A percentile compares a stretch with the other conserved stretches of the same genome.
Conservation (phyloP, 768 basidiomycete genomes). For the Mycena polygramma region DNA sequence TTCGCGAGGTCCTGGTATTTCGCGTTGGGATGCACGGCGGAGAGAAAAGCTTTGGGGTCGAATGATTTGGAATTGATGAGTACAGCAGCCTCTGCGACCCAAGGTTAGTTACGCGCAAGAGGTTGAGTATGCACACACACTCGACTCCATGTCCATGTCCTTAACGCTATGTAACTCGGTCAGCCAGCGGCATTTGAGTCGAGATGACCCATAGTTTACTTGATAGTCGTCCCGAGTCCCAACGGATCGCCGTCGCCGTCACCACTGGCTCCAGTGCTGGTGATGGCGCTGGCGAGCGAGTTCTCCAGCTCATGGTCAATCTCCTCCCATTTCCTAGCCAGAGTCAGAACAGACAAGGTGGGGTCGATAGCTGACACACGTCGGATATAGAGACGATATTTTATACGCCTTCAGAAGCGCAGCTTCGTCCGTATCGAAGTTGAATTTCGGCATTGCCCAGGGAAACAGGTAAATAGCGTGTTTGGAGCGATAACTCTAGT, state of each 20-base stretch:
- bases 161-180: constrained; percentile 58
- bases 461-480: not conserved
- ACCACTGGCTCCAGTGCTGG: constrained; percentile 62
- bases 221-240: constrained; percentile 76
- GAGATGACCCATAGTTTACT: constrained; percentile 57
- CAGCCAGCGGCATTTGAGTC: constrained; percentile 24
- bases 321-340: constrained; percentile 86
- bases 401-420: constrained; percentile 90
- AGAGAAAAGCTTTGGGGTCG: constrained; percentile 94
- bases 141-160: constrained; percentile 83
- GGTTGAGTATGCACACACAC: constrained; percentile 57
- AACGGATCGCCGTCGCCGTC: constrained; percentile 83
- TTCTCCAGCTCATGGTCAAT: constrained; percentile 88
- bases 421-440: constrained; percentile 83
- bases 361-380: constrained; percentile 51
- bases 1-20: constrained; percentile 91
- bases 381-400: constrained; percentile 81
- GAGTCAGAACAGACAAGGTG: constrained; percentile 2
- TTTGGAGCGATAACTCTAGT: not conserved
- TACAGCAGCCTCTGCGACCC: constrained; percentile 76
- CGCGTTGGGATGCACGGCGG: constrained; percentile 92
- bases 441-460: constrained; percentile 67
- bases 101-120: not conserved
- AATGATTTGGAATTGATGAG: constrained; percentile 94
- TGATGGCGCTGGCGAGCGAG: constrained; percentile 76